phyloP scores from a whole-genome alignment of 2,329 filamentous ascomycete species.

The Cordyceps militaris region DNA sequence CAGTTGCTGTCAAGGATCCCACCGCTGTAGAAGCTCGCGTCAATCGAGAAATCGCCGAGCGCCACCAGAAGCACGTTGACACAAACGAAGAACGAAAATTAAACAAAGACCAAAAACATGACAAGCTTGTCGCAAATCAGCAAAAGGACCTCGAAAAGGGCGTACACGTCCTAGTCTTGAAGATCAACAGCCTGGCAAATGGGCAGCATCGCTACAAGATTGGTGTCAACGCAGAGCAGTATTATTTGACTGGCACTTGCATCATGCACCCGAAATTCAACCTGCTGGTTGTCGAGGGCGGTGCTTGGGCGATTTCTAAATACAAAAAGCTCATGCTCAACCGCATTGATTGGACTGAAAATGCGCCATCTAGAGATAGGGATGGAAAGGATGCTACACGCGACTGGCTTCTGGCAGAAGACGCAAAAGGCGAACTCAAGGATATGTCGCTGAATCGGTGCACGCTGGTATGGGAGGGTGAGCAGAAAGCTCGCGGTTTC shows the following conservation, averaged over 20 bases:
- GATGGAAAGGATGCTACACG: conserved; percentile 55
- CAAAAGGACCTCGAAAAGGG: conserved; percentile 83
- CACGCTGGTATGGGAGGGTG: conserved; percentile 81
- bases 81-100: conserved; percentile 81
- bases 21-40: conserved; percentile 94
- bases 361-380: conserved; percentile 59
- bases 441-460: conserved; percentile 80
- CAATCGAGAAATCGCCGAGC: conserved; percentile 84
- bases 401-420: conserved; percentile 72
- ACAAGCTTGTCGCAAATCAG: conserved; percentile 77
- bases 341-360: conserved; percentile 93
- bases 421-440: conserved; percentile 70
- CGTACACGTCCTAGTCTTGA: conserved; percentile 81
- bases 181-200: conserved; percentile 81
- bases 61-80: conserved; percentile 68
- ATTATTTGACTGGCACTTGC: conserved; percentile 80
- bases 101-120: conserved; percentile 77
- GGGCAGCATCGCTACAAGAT: conserved; percentile 93
- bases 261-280: conserved; percentile 86
- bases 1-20: conserved; percentile 76
- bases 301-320: conserved; percentile 69
- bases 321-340: conserved; percentile 93
- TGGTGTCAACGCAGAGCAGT: conserved; percentile 83
- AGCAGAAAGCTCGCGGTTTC: conserved; percentile 73
- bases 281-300: conserved; percentile 86